Conservation (phyloP, 2,329 filamentous ascomycete genomes). For the Kalmusia sp. region DNA sequence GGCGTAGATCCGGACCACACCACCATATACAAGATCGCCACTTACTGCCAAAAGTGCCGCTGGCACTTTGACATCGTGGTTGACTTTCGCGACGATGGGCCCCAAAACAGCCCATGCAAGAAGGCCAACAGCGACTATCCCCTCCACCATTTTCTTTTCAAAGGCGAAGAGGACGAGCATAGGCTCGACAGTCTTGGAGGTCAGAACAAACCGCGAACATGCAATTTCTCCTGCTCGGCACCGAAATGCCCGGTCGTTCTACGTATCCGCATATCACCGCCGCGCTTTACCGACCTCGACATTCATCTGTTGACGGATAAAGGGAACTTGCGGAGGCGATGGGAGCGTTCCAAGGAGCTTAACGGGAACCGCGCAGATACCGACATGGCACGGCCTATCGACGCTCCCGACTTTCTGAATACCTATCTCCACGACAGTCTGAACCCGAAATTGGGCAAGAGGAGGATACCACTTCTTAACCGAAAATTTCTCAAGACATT, state of each 20-base stretch:
- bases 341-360: conserved; percentile 58
- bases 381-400: conserved; percentile 58
- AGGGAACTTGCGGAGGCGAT: conserved; percentile 59
- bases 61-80: conserved; percentile 67
- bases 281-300: conserved; percentile 58
- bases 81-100: conserved; percentile 54
- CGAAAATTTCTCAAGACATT: conserved; percentile 70
- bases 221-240: conserved; percentile 66
- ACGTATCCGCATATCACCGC: conserved; percentile 60
- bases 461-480: conserved; percentile 65
- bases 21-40: conserved; percentile 63
- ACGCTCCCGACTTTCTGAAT: conserved; percentile 63
- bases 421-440: conserved; percentile 68
- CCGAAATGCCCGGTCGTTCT: conserved; percentile 62
- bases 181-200: conserved; percentile 20
- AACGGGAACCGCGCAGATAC: conserved; percentile 63
- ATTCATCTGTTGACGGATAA: conserved; percentile 62
- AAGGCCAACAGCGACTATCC: conserved; percentile 55
- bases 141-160: conserved; percentile 65
- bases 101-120: conserved; percentile 50
- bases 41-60: conserved; percentile 68
- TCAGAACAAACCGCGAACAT: conserved; percentile 28
- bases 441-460: conserved; percentile 56
- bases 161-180: conserved; percentile 24
- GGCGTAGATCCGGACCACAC: conserved; percentile 47